Conservation (phyloP, 2,329 filamentous ascomycete species). For the Apiospora malaysiana region DNA sequence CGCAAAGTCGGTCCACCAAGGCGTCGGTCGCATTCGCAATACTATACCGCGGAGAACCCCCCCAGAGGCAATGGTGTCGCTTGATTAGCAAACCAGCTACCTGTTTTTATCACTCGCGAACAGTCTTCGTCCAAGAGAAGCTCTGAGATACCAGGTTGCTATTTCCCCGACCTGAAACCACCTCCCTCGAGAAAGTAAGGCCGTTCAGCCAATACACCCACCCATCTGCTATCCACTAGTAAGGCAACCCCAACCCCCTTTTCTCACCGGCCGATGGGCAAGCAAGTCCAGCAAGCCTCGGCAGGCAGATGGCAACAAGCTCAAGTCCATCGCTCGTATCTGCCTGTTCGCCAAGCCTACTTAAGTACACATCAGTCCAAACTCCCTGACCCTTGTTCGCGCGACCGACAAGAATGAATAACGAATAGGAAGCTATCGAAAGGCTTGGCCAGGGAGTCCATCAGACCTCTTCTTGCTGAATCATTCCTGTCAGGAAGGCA, state of each 20-base stretch:
- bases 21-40: too few species aligned
- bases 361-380: background rate
- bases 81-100: background rate
- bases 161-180: background rate
- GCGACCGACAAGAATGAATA: too few species aligned
- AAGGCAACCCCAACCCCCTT: background rate
- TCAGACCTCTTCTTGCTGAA: too few species aligned
- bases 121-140: background rate
- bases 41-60: too few species aligned
- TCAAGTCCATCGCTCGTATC: background rate
- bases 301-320: background rate
- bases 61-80: background rate
- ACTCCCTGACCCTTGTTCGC: background rate
- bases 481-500: too few species aligned
- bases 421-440: background rate
- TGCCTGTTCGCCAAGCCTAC: background rate
- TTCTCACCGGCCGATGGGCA: background rate
- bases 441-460: too few species aligned
- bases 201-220: background rate
- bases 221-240: background rate
- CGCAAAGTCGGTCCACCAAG: too few species aligned
- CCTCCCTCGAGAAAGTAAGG: background rate
- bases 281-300: background rate
- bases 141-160: background rate
- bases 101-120: background rate